Conservation (phyloP, 176 grass and related monocot species). For the Oryza rufipogon region DNA sequence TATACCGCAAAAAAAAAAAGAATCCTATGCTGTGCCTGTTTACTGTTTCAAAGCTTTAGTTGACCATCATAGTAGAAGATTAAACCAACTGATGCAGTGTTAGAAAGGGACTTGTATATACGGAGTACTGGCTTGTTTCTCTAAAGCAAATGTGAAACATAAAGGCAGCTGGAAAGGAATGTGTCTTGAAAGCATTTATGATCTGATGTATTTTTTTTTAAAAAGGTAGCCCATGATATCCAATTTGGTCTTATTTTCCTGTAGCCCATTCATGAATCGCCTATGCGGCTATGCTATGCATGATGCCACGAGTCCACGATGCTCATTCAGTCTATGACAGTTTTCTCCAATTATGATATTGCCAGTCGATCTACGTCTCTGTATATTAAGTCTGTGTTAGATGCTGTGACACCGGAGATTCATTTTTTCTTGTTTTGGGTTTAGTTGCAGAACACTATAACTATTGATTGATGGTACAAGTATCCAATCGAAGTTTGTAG, state of each 20-base stretch:
- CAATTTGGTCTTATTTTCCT: too few species aligned
- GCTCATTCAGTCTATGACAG: background rate
- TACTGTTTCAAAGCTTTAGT: background rate
- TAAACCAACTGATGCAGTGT: background rate
- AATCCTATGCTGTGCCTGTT: background rate
- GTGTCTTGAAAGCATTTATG: background rate
- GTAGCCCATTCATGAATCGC: too few species aligned
- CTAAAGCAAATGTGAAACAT: background rate
- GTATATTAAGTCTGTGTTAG: background rate
- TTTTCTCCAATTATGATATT: background rate
- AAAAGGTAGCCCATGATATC: background rate
- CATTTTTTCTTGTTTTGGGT: background rate
- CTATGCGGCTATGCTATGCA: too few species aligned
- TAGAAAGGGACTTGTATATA: background rate
- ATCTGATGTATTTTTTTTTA: background rate
- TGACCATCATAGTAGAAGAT: background rate
- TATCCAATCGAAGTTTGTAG: background rate
- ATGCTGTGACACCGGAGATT: background rate
- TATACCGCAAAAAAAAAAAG: background rate
- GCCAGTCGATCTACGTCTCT: background rate
- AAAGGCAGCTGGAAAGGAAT: background rate
- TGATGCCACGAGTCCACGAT: background rate
- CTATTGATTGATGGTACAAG: background rate
- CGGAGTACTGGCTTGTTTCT: background rate
- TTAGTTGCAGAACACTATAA: background rate